These are phyloP conservation scores for Elsinoe perseae DNA, from an alignment of 2,329 filamentous ascomycete species.

Conservation along the genomic window DNA sequence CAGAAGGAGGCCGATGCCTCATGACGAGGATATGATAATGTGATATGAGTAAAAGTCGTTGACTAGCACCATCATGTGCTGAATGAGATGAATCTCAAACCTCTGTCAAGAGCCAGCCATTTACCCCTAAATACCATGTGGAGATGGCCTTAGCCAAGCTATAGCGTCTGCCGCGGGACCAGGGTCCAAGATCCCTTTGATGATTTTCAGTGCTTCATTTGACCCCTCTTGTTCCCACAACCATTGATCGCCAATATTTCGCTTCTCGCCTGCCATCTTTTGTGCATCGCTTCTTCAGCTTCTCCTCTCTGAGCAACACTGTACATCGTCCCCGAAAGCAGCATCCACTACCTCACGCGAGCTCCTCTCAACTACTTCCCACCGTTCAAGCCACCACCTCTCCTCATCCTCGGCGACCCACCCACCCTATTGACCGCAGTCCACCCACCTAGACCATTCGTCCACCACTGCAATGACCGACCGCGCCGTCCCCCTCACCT, in stretches of 20 bases:
- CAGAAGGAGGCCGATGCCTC: slow-evolving; percentile 15
- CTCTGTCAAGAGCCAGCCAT: not conserved
- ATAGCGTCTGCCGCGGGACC: not conserved
- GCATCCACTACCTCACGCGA: too few species aligned
- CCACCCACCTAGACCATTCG: not conserved
- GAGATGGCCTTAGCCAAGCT: not conserved
- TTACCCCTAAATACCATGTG: not conserved
- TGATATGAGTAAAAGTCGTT: slow-evolving; percentile 10
- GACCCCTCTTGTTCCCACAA: not conserved
- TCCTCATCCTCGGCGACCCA: too few species aligned
- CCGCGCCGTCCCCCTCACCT: slow-evolving; percentile 78
- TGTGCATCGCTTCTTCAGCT: not conserved
- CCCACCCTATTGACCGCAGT: too few species aligned
- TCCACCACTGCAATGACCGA: too few species aligned
- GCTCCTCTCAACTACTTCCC: not conserved
- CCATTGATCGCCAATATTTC: not conserved
- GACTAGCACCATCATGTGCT: not conserved
- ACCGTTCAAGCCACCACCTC: too few species aligned
- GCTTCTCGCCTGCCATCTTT: not conserved
- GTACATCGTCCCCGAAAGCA: too few species aligned
- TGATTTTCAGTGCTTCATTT: not conserved
- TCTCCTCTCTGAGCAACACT: not conserved
- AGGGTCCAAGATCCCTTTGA: not conserved
- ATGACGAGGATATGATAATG: slow-evolving; percentile 12
- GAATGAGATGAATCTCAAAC: not conserved